Evolutionary conservation across 495 filamentous ascomycete species (phyloP), one percentile per base, ranked within the genome.

Genomic region (Amorphotheca resinae): DNA sequence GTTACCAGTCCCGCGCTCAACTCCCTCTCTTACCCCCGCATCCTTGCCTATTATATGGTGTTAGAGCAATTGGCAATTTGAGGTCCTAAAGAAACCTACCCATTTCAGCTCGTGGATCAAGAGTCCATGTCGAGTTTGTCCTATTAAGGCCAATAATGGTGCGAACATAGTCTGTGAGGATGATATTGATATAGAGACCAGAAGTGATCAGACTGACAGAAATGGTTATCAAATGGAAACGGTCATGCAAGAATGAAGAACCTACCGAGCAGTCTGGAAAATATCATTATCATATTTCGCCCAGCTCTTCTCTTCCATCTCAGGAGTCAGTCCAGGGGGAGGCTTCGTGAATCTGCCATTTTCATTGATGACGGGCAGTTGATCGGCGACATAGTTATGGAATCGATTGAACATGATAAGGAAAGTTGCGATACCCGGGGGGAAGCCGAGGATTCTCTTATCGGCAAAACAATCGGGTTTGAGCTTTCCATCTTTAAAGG

Each of bases 381-480:
- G 70, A 32, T 78, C 72, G 30, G 77, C 80, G 23, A 83, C 72
- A 51, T 86, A 67, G 59, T 93, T 93, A 62, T 93, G 84, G 61
- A 87, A 85, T 41, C 83, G 68, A 49, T 72, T 75, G 63, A 76
- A 78, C 69, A 75, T 76, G 62, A 94, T 78, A 17, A 94, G 59
- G 3, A 87, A 36, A 1, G 79, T 74, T 17, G 78, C 74, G 18
- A 89, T 84, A 7, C 87, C 87, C 0, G 86, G 84, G 0, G 87
- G 87, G 46, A 87, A 82, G 14, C 76, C 81, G 9, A 87, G 52
- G 5, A 88, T 54, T 8, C 87, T 70, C 55, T 77, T 82, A 52
- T 84, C 77, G 4, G 80, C 74, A 43, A 85, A 93, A 43, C 68
- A 72, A 51, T 94, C 87, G 2, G 83, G 73, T 63, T 91, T 91